A percentile compares a stretch with the other conserved stretches of the same genome.
phyloP scores from a whole-genome alignment of 2,329 filamentous ascomycete genomes.

The Pseudogymnoascus sp. region DNA sequence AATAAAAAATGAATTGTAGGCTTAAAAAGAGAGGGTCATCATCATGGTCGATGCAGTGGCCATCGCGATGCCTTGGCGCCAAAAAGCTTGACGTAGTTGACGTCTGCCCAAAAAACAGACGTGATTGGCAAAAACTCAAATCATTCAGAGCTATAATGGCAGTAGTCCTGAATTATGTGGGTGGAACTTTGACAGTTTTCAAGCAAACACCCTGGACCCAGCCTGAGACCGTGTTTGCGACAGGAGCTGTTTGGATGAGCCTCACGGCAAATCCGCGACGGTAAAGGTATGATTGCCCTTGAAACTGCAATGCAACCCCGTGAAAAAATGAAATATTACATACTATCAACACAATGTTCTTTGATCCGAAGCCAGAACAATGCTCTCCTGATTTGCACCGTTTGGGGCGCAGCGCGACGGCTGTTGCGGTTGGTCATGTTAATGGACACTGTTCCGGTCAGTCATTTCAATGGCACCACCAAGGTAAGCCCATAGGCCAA shows the following conservation, averaged over 20 bases:
- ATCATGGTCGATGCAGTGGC: background rate
- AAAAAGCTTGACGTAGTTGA: background rate
- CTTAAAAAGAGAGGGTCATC: background rate
- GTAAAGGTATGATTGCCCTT: background rate
- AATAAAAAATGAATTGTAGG: background rate
- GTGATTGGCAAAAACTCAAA: background rate
- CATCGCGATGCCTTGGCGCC: background rate
- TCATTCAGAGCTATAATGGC: background rate
- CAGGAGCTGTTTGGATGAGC: background rate
- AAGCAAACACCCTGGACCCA: constrained; percentile 3
- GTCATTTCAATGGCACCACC: background rate
- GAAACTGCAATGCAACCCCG: constrained; percentile 5
- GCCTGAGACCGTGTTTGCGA: constrained; percentile 1
- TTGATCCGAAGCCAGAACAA: background rate
- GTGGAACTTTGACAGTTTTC: constrained; percentile 4
- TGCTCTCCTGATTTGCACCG: background rate
- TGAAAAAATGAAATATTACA: background rate
- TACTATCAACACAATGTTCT: background rate
- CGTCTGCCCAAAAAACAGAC: background rate
- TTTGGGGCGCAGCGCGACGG: background rate
- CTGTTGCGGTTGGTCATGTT: background rate
- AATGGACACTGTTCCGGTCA: background rate
- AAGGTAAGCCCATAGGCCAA: background rate
- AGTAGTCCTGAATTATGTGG: background rate
- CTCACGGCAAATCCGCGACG: background rate